phyloP scores from a whole-genome alignment of 306 rosid genomes.

The Prunus salicina region DNA sequence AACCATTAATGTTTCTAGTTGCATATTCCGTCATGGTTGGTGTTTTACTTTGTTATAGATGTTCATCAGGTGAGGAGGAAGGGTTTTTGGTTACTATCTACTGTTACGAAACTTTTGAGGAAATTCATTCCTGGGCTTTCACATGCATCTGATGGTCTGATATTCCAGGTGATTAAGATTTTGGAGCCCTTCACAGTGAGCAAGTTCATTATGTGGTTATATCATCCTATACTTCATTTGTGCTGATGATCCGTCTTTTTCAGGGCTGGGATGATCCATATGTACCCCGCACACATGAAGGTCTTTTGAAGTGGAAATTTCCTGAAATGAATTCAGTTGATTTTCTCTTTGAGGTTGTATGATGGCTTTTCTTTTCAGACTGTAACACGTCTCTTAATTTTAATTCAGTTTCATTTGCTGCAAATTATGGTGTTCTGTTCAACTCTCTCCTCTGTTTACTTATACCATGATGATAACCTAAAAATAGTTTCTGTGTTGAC shows the following conservation, averaged over 20 bases:
- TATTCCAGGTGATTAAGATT: slow-evolving; percentile 70
- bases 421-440: neutral
- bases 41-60: slow-evolving; percentile 21
- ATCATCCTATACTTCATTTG: neutral
- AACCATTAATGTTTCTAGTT: neutral
- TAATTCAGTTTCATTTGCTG: slow-evolving; percentile 10
- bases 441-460: neutral
- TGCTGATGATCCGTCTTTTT: neutral
- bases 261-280: slow-evolving; percentile 98
- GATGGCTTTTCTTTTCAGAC: slow-evolving; percentile 1
- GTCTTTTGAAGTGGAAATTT: slow-evolving; percentile 93
- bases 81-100: slow-evolving; percentile 91
- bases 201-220: neutral
- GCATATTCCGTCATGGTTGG: slow-evolving; percentile 1
- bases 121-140: slow-evolving; percentile 91
- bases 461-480: neutral
- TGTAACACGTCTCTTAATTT: slow-evolving; percentile 16
- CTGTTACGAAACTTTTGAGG: slow-evolving; percentile 71
- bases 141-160: slow-evolving; percentile 90
- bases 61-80: slow-evolving; percentile 85
- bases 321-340: slow-evolving; percentile 83
- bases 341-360: slow-evolving; percentile 77
- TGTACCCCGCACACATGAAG: slow-evolving; percentile 91
- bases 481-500: slow-evolving; percentile 26
- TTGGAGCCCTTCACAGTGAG: neutral